Conservation (phyloP, 2,329 filamentous ascomycete genomes). For the Gnomoniopsis sp. region DNA sequence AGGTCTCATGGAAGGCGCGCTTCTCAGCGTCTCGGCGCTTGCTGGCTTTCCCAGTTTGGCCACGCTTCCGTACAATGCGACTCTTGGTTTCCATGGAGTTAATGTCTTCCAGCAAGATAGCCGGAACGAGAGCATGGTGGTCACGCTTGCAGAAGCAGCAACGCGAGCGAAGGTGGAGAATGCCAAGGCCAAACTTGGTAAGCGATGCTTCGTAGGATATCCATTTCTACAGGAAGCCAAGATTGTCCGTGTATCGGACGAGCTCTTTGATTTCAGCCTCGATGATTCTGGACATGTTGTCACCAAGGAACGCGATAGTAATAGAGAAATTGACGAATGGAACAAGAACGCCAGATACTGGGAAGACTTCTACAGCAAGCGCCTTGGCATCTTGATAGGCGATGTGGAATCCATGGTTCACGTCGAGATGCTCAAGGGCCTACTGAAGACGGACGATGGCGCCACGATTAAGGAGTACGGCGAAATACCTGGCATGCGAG, state of each 20-base stretch:
- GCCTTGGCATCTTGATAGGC: slow-evolving; percentile 83
- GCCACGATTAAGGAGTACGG: slow-evolving; percentile 92
- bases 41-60: slow-evolving; percentile 92
- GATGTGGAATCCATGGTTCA: slow-evolving; percentile 85
- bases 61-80: slow-evolving; percentile 77
- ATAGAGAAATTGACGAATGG: slow-evolving; percentile 77
- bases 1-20: slow-evolving; percentile 78
- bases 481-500: slow-evolving; percentile 78
- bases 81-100: slow-evolving; percentile 82
- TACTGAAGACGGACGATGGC: slow-evolving; percentile 86
- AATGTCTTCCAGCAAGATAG: slow-evolving; percentile 95
- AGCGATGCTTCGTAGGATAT: slow-evolving; percentile 87
- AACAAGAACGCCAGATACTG: slow-evolving; percentile 79
- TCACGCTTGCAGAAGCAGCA: slow-evolving; percentile 77
- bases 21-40: slow-evolving; percentile 77
- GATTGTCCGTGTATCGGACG: slow-evolving; percentile 83
- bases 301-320: slow-evolving; percentile 63
- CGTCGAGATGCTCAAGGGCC: slow-evolving; percentile 89
- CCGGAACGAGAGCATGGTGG: slow-evolving; percentile 92
- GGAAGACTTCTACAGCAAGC: slow-evolving; percentile 85
- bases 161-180: slow-evolving; percentile 64
- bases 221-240: slow-evolving; percentile 94
- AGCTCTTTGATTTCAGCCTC: slow-evolving; percentile 83
- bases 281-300: slow-evolving; percentile 60
- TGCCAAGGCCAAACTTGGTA: slow-evolving; percentile 76